These are phyloP conservation scores for Symbiodinium natans DNA, from an alignment of 73 alveolate species.

Conservation along the genomic window DNA sequence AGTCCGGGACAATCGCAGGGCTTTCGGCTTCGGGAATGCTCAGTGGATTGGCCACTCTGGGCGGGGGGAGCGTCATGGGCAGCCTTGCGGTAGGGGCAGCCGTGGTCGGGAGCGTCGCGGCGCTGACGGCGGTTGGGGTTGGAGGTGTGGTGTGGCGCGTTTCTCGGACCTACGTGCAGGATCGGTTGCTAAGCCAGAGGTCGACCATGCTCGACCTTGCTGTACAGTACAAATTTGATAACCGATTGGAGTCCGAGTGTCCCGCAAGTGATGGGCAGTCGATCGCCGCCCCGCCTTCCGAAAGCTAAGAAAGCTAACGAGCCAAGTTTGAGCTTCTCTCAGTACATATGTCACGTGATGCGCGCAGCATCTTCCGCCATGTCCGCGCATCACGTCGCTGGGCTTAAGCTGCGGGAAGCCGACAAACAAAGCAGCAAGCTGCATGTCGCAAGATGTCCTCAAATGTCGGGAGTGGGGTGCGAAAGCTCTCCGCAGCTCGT, in stretches of 20 bases:
- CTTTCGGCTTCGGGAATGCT: background rate
- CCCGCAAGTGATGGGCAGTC: background rate
- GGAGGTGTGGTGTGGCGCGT: constrained; percentile 11
- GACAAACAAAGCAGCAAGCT: no score
- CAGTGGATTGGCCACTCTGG: background rate
- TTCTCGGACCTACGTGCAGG: constrained; percentile 3
- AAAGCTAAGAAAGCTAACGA: background rate
- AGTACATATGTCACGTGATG: background rate
- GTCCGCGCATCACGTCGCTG: background rate
- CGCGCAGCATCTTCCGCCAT: background rate
- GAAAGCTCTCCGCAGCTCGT: no score
- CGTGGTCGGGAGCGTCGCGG: background rate
- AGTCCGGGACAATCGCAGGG: constrained; percentile 7
- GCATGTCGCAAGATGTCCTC: no score
- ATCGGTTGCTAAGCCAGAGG: background rate
- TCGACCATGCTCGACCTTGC: background rate
- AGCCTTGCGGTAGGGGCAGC: background rate
- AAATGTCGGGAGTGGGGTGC: no score
- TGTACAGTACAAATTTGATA: constrained; percentile 12
- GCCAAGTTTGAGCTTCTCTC: background rate
- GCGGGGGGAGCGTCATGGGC: background rate
- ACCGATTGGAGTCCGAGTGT: background rate
- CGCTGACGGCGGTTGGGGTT: background rate
- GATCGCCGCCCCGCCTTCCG: background rate
- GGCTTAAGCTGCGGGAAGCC: background rate